Percentiles rank a stretch among this genome's conserved stretches.
Evolutionary conservation across 164 flowering plant species (phyloP).

Genomic region (Amborella trichopoda): DNA sequence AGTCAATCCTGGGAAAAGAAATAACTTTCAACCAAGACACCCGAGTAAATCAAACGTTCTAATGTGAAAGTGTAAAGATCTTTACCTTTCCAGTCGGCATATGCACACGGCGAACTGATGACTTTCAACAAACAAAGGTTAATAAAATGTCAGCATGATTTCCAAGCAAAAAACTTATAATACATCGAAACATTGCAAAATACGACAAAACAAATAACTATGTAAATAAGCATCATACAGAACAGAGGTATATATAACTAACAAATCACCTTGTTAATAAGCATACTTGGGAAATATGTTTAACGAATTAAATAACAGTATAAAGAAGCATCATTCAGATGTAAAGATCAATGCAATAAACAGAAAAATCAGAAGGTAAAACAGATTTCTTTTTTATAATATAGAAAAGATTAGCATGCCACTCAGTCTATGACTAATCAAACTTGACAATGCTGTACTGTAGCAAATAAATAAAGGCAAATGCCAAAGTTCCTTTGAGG

Average conservation of each 20-base stretch:
- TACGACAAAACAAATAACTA: background rate
- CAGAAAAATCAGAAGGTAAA: no score
- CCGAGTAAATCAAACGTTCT: background rate
- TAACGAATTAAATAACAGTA: no score
- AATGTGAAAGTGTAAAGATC: background rate
- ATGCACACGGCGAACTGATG: constrained; percentile 55
- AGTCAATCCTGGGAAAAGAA: background rate
- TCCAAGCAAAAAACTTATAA: background rate
- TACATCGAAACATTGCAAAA: background rate
- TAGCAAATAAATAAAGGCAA: no score
- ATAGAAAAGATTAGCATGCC: no score
- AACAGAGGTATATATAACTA: background rate
- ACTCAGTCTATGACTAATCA: no score
- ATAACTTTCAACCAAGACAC: background rate
- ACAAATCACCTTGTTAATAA: background rate
- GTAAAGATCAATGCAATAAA: no score
- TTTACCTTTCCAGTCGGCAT: constrained; percentile 77
- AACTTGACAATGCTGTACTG: no score
- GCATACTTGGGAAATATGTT: background rate
- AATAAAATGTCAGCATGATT: background rate
- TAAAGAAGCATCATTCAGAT: no score
- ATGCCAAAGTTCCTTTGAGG: no score
- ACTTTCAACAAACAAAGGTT: constrained; percentile 12
- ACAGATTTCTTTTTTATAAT: no score
- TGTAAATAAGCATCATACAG: background rate